Conservation (phyloP, 257 asterid genomes). For the Coffea canephora region DNA sequence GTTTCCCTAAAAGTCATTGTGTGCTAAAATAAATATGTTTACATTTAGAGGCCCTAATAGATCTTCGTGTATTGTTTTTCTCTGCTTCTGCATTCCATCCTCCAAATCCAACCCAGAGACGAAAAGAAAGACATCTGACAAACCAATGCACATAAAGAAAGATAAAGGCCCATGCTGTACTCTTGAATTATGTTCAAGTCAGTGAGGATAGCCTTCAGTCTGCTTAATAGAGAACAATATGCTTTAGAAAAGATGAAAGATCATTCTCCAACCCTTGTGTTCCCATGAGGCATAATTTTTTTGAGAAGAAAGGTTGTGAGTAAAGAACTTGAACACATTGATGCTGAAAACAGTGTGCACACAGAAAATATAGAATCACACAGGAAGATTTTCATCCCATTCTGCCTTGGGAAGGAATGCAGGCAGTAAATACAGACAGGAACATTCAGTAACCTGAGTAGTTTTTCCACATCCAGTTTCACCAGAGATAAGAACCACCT, state of each 20-base stretch:
- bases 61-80: not conserved
- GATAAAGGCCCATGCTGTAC: no score
- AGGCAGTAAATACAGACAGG: constrained; percentile 15
- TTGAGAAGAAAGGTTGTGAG: not conserved
- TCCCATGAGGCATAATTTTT: not conserved
- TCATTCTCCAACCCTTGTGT: not conserved
- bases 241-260: not conserved
- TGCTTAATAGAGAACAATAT: not conserved
- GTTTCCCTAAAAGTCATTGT: not conserved
- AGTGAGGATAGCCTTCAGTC: not conserved
- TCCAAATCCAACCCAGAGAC: not conserved
- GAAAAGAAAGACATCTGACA: no score
- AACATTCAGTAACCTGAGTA: constrained; percentile 58
- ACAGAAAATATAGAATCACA: not conserved
- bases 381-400: not conserved
- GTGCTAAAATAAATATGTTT: not conserved
- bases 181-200: not conserved
- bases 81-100: not conserved
- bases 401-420: not conserved
- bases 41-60: not conserved
- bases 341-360: not conserved
- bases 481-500: constrained; percentile 95
- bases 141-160: not conserved
- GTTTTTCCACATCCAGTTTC: constrained; percentile 99
- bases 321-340: not conserved